Conservation (phyloP, 306 rosid genomes). For the Acmispon strigosus region DNA sequence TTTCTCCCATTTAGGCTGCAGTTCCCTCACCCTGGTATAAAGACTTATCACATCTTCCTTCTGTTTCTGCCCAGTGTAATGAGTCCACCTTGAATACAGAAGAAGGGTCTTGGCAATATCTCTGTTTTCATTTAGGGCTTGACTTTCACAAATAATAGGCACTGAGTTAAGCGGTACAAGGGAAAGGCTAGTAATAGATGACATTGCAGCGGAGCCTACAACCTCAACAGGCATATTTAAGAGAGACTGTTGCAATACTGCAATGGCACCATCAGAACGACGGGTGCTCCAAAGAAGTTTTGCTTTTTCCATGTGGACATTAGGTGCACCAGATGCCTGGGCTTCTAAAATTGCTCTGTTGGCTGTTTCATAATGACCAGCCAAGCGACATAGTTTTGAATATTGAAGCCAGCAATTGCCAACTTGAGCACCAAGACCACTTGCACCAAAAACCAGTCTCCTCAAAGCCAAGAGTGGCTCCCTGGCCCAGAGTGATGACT, state of each 20-base stretch:
- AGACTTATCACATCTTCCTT: conserved; percentile 86
- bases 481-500: conserved; percentile 92
- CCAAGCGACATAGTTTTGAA: conserved; percentile 89
- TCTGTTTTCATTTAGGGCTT: conserved; percentile 60
- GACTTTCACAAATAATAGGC: conserved; percentile 55
- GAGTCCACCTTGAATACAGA: conserved; percentile 91
- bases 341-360: conserved; percentile 93
- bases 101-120: conserved; percentile 88
- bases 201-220: conserved; percentile 68
- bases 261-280: conserved; percentile 91
- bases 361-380: conserved; percentile 97
- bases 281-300: conserved; percentile 91
- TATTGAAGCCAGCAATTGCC: conserved; percentile 98
- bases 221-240: conserved; percentile 76
- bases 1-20: conserved; percentile 97
- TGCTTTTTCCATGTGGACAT: conserved; percentile 86
- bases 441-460: conserved; percentile 73
- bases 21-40: conserved; percentile 81
- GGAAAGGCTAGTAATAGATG: conserved; percentile 89
- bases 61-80: conserved; percentile 98
- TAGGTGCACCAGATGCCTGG: conserved; percentile 82
- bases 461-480: conserved; percentile 89
- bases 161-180: conserved; percentile 60
- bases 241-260: conserved; percentile 84
- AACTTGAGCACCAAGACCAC: conserved; percentile 81